Percentiles rank a stretch among this genome's conserved stretches.
phyloP scores from a whole-genome alignment of 148 eudicot species.

The Fallopia convolvulus region DNA sequence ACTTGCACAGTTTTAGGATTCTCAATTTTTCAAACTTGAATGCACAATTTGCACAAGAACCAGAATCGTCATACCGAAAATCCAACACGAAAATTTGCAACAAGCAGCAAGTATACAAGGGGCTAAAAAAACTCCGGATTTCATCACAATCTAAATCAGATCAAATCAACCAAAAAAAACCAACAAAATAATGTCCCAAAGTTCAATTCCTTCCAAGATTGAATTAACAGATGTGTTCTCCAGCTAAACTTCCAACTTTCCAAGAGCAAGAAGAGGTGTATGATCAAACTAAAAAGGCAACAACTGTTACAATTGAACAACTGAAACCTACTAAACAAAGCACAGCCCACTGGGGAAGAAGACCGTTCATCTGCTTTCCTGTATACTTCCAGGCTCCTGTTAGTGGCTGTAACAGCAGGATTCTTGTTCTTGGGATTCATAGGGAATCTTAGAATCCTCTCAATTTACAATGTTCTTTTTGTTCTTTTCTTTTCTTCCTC shows the following conservation, averaged over 20 bases:
- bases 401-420: not conserved
- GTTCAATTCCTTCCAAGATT: not conserved
- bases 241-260: not conserved
- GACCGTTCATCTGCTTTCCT: not conserved
- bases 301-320: not conserved
- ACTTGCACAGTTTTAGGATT: too few relatives aligned
- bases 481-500: slow-evolving; percentile 1
- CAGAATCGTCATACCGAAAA: not conserved
- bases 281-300: slow-evolving; percentile 5
- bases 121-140: too few relatives aligned
- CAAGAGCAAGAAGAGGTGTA: not conserved
- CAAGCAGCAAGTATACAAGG: too few relatives aligned
- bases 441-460: not conserved
- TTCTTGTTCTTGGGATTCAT: not conserved
- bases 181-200: not conserved
- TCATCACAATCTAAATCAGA: not conserved
- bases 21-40: too few relatives aligned
- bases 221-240: slow-evolving; percentile 5
- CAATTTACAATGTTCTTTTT: slow-evolving; percentile 1
- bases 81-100: not conserved
- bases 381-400: not conserved
- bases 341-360: not conserved
- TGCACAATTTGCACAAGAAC: not conserved
- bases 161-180: not conserved
- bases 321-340: slow-evolving; percentile 3